Conservation (phyloP, 306 rosid species). For the Benincasa hispida region DNA sequence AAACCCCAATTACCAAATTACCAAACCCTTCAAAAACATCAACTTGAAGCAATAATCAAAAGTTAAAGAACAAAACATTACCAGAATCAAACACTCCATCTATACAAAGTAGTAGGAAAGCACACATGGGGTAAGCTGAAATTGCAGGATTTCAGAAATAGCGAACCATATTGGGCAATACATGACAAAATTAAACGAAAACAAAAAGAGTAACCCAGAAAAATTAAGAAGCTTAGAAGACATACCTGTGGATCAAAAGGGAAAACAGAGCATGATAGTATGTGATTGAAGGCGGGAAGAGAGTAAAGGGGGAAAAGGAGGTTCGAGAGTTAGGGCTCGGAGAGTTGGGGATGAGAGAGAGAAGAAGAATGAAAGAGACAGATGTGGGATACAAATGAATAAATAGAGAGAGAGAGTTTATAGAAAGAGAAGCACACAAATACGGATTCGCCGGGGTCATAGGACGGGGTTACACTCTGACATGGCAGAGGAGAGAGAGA, state of each 20-base stretch:
- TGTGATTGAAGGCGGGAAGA: conserved; percentile 20
- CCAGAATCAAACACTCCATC: conserved; percentile 14
- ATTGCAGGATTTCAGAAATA: conserved; percentile 17
- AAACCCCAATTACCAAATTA: conserved; percentile 21
- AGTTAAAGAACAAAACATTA: conserved; percentile 7
- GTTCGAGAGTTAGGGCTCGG: conserved; percentile 60
- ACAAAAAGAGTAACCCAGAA: conserved; percentile 11
- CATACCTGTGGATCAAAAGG: conserved; percentile 39
- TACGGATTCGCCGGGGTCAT: conserved; percentile 91
- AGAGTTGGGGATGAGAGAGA: conserved; percentile 18
- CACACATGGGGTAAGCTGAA: conserved; percentile 18
- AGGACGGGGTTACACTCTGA: conserved; percentile 87
- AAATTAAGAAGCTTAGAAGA: conserved; percentile 44
- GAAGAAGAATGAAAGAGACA: conserved; percentile 41
- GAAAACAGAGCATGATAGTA: conserved; percentile 16
- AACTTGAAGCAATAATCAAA: conserved; percentile 19
- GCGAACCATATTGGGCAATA: conserved; percentile 16
- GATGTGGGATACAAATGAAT: conserved; percentile 30
- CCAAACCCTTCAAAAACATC: conserved; percentile 16
- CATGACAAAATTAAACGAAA: conserved; percentile 10
- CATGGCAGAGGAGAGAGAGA: conserved; percentile 69
- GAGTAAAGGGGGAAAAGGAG: conserved; percentile 11
- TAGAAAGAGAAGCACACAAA: conserved; percentile 32
- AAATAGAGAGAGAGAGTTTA: conserved; percentile 35
- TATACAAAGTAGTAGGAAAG: conserved; percentile 16